Percentiles rank a stretch among this genome's conserved stretches.
Conservation (phyloP, 345 rosid species). For the Populus euphratica region DNA sequence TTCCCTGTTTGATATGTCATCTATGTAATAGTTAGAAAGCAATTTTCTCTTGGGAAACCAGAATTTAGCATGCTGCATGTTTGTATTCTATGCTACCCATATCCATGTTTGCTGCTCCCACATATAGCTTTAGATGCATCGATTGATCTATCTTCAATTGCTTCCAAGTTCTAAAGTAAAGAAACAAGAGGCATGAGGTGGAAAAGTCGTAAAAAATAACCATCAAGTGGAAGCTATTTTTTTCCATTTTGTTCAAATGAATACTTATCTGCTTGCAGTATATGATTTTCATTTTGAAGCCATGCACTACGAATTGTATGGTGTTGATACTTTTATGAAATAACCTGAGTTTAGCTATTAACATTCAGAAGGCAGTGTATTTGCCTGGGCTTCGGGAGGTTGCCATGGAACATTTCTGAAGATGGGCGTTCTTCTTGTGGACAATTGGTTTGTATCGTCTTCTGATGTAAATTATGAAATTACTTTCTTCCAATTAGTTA, state of each 20-base stretch:
- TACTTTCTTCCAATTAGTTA: neutral
- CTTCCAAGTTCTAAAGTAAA: too few relatives aligned
- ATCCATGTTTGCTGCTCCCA: neutral
- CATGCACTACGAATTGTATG: neutral
- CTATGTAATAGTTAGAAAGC: too few relatives aligned
- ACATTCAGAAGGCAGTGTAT: conserved; percentile 59
- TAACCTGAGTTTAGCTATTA: conserved; percentile 1
- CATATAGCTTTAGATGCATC: neutral
- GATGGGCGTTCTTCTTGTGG: conserved; percentile 92
- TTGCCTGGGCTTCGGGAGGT: conserved; percentile 99
- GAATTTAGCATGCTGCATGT: neutral
- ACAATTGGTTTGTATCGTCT: conserved; percentile 65
- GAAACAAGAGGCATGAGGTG: neutral
- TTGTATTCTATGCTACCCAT: neutral
- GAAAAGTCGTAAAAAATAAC: neutral
- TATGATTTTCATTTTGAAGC: neutral
- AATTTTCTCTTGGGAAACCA: neutral
- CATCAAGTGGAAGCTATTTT: neutral
- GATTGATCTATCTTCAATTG: neutral
- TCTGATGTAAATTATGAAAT: neutral
- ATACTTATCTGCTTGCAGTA: neutral
- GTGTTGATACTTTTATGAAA: neutral
- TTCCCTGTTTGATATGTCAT: neutral
- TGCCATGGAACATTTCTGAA: conserved; percentile 87
- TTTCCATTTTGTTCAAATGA: neutral